phyloP scores from a whole-genome alignment of 2,329 filamentous ascomycete species.

The Botryotinia narcissicola region DNA sequence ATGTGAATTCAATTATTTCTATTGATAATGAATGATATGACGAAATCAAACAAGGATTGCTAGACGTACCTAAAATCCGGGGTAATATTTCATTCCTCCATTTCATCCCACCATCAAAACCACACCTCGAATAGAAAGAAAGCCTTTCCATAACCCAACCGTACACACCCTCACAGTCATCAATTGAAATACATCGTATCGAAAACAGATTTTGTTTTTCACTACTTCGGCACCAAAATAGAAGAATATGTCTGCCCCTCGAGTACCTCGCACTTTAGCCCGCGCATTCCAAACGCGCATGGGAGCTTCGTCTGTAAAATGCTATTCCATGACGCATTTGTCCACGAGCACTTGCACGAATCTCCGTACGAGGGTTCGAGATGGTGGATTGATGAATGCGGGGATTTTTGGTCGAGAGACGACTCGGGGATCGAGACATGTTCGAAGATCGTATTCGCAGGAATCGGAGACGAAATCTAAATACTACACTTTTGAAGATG shows the following conservation, averaged over 20 bases:
- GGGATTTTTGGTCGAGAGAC: neutral
- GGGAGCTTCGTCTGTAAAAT: neutral
- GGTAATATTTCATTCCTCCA: constrained; percentile 2
- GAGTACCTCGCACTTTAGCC: neutral
- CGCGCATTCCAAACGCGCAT: neutral
- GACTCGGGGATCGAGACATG: neutral
- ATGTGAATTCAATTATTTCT: neutral
- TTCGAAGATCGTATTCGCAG: neutral
- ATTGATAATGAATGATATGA: neutral
- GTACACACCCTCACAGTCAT: neutral
- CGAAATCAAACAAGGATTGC: neutral
- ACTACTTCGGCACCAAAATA: no score
- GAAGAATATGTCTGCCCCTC: neutral
- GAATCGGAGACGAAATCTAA: neutral
- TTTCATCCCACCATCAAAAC: neutral
- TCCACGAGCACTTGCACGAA: neutral
- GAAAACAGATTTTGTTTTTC: neutral
- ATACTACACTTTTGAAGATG: constrained; percentile 13
- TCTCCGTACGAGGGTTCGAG: neutral
- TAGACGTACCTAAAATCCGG: neutral
- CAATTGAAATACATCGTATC: neutral
- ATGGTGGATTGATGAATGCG: neutral
- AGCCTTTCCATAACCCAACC: neutral
- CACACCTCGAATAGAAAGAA: neutral
- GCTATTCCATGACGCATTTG: neutral